Conservation (phyloP, 2,329 filamentous ascomycete genomes). For the Xylariaceae sp. region DNA sequence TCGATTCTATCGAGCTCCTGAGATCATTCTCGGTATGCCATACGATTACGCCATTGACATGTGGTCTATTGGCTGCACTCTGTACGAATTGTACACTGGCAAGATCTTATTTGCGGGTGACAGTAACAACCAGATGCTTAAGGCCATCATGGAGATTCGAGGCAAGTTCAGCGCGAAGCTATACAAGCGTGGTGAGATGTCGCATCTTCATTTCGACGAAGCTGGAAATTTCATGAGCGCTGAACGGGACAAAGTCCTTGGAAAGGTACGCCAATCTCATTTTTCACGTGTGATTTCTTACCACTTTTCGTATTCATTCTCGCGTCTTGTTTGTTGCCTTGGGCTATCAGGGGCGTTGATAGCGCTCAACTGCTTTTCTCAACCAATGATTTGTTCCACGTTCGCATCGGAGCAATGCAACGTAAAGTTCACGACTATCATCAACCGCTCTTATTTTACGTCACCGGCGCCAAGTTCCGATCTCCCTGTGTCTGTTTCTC, state of each 20-base stretch:
- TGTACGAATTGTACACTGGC: conserved; percentile 95
- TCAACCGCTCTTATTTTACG: not conserved
- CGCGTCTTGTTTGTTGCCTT: not conserved
- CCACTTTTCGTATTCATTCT: not conserved
- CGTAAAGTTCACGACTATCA: not conserved
- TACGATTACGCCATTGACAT: conserved; percentile 94
- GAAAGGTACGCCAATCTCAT: conserved; percentile 54
- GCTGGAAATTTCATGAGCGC: conserved; percentile 77
- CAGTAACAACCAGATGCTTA: conserved; percentile 98
- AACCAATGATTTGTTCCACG: not conserved
- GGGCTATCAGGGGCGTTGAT: no score
- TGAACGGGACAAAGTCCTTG: conserved; percentile 81
- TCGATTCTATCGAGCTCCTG: conserved; percentile 93
- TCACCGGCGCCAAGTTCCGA: not conserved
- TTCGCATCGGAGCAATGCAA: not conserved
- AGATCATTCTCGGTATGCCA: conserved; percentile 94
- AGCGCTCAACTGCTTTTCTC: not conserved
- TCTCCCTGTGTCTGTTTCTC: not conserved
- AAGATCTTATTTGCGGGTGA: conserved; percentile 94
- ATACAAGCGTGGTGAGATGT: conserved; percentile 74
- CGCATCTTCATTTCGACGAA: conserved; percentile 76
- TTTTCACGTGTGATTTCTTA: conserved; percentile 23
- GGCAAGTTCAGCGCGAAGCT: conserved; percentile 88
- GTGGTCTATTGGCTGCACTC: conserved; percentile 95
- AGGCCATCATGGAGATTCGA: conserved; percentile 90